These are phyloP conservation scores for Pseudogymnoascus sp. DNA, from an alignment of 2,329 filamentous ascomycete genomes.

Conservation along the genomic window DNA sequence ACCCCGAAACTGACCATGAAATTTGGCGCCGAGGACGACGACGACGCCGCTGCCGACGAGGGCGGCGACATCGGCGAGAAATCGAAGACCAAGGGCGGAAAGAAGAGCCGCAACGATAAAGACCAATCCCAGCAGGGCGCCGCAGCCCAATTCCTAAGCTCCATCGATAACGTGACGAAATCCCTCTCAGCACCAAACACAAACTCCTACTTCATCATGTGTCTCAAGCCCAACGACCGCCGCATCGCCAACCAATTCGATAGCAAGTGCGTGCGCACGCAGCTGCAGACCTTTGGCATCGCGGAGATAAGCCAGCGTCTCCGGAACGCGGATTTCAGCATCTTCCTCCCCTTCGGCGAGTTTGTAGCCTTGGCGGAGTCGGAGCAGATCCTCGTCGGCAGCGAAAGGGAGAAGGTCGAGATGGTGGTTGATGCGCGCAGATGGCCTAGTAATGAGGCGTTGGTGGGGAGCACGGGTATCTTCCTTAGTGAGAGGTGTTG, in stretches of 20 bases:
- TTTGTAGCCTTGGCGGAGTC: constrained; percentile 83
- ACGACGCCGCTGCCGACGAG: constrained; percentile 38
- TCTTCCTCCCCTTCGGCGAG: constrained; percentile 92
- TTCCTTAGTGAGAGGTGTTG: constrained; percentile 95
- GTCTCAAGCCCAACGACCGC: constrained; percentile 91
- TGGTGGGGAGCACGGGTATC: constrained; percentile 82
- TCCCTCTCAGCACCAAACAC: constrained; percentile 73
- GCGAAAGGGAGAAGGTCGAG: constrained; percentile 85
- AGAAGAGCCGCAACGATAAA: constrained; percentile 36
- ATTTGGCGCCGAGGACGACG: constrained; percentile 23
- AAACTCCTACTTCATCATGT: constrained; percentile 95
- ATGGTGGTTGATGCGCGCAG: constrained; percentile 83
- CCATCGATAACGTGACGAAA: constrained; percentile 83
- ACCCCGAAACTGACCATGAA: constrained; percentile 30
- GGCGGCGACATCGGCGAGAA: constrained; percentile 35
- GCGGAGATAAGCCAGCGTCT: constrained; percentile 93
- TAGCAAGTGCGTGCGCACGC: constrained; percentile 92
- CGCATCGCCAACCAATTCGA: constrained; percentile 98
- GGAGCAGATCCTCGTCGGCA: constrained; percentile 79
- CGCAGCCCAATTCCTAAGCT: constrained; percentile 82
- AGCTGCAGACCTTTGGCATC: constrained; percentile 91
- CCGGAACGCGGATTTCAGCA: constrained; percentile 85
- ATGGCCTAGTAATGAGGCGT: constrained; percentile 87
- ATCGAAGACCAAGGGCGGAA: constrained; percentile 29
- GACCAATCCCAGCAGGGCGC: constrained; percentile 56